Percentiles rank a stretch among this genome's conserved stretches.
Conservation (phyloP, 2,329 filamentous ascomycete genomes). For the Esteya vermicola region DNA sequence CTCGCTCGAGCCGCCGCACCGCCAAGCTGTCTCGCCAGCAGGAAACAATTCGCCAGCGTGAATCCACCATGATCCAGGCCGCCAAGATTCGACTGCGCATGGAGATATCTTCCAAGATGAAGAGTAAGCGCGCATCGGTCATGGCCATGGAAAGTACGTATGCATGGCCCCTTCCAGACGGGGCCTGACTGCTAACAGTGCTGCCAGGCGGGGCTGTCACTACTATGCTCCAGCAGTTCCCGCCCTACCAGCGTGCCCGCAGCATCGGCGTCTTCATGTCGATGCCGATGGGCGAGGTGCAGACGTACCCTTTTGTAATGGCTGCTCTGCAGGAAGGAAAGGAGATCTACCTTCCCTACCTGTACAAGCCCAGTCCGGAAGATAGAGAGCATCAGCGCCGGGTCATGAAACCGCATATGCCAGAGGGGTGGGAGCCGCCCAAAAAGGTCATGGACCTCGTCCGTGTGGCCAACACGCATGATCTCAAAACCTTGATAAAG, state of each 20-base stretch:
- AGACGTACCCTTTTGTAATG: conserved; percentile 67
- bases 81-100: no score
- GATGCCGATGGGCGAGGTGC: conserved; percentile 79
- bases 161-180: no score
- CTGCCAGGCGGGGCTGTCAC: neutral
- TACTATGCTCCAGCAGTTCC: conserved; percentile 23
- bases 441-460: conserved; percentile 99
- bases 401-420: no score
- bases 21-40: no score
- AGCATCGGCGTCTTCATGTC: conserved; percentile 80
- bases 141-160: no score
- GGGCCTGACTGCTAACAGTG: neutral
- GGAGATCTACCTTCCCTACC: conserved; percentile 81
- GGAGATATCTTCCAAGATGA: no score
- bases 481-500: conserved; percentile 61
- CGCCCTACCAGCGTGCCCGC: conserved; percentile 61
- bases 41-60: no score
- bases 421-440: no score
- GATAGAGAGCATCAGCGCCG: no score
- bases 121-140: no score
- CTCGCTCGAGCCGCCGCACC: no score
- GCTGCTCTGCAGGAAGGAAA: conserved; percentile 69
- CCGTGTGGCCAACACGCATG: conserved; percentile 53
- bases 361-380: conserved; percentile 61
- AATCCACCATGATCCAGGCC: no score